Evolutionary conservation across 2,329 filamentous ascomycete genomes (phyloP).

Genomic region (Stenocarpella maydis): DNA sequence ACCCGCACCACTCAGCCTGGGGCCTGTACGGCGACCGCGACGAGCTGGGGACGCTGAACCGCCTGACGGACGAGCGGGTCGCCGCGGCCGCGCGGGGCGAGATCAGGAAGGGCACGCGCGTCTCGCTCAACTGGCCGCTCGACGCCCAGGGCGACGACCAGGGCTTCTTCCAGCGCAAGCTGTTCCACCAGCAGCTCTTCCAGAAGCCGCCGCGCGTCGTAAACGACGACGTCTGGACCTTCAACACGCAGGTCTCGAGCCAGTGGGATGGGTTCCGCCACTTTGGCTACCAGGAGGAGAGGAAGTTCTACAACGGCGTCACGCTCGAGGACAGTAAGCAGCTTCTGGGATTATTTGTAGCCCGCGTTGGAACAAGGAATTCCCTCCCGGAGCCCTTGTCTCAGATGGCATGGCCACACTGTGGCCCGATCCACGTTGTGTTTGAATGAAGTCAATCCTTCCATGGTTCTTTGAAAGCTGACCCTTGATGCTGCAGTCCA

Average conservation of each 20-base stretch:
- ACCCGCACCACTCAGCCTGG: constrained; percentile 56
- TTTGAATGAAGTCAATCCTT: too few relatives aligned
- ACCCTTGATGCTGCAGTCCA: too few relatives aligned
- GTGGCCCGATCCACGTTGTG: too few relatives aligned
- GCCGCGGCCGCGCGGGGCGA: constrained; percentile 57
- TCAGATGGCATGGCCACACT: too few relatives aligned
- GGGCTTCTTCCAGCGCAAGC: constrained; percentile 61
- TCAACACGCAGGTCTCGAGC: constrained; percentile 66
- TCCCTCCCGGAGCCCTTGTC: too few relatives aligned
- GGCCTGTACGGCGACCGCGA: constrained; percentile 63
- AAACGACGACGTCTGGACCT: constrained; percentile 68
- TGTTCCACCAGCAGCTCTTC: constrained; percentile 62
- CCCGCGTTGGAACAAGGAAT: too few relatives aligned
- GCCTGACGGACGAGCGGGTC: constrained; percentile 63
- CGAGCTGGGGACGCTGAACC: constrained; percentile 68
- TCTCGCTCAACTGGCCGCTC: constrained; percentile 69
- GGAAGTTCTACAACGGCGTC: constrained; percentile 47
- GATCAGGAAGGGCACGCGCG: constrained; percentile 63
- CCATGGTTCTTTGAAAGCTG: too few relatives aligned
- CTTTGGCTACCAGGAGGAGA: constrained; percentile 57
- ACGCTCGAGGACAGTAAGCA: constrained; percentile 45
- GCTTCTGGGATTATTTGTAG: too few relatives aligned
- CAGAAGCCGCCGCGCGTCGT: constrained; percentile 59
- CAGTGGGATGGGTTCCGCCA: constrained; percentile 67
- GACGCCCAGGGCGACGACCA: constrained; percentile 59